phyloP scores from a whole-genome alignment of 306 rosid species.

The Cicer bijugum region DNA sequence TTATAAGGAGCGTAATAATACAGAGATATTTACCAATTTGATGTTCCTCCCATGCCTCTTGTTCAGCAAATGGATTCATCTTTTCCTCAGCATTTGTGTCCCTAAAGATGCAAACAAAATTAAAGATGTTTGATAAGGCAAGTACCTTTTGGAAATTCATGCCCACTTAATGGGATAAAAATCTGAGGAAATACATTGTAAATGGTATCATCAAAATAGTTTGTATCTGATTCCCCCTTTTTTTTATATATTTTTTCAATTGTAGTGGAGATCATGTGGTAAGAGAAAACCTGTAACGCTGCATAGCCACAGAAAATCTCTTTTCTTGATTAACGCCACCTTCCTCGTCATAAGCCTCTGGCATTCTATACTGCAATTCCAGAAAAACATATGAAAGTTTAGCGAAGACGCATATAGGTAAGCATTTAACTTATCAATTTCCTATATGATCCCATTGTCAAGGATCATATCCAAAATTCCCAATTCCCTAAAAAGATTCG shows the following conservation, averaged over 20 bases:
- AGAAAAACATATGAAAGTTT: conserved; percentile 33
- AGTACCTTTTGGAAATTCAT: conserved; percentile 33
- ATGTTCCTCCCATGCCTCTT: conserved; percentile 99
- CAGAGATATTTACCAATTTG: conserved; percentile 67
- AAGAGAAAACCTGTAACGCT: conserved; percentile 45
- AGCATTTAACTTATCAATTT: conserved; percentile 27
- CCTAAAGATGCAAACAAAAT: conserved; percentile 48
- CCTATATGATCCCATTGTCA: conserved; percentile 15
- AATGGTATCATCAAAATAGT: background rate
- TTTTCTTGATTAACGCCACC: conserved; percentile 86
- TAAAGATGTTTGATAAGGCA: conserved; percentile 28
- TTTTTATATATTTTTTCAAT: conserved; percentile 2
- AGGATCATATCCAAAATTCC: conserved; percentile 18
- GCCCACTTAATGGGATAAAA: conserved; percentile 24
- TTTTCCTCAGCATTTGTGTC: conserved; percentile 76
- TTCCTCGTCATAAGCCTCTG: conserved; percentile 90
- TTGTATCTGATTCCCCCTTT: conserved; percentile 13
- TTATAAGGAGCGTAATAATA: conserved; percentile 3
- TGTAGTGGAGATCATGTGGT: conserved; percentile 22
- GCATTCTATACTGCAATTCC: conserved; percentile 85
- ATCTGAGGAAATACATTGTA: conserved; percentile 23
- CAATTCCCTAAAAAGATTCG: background rate
- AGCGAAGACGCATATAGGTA: conserved; percentile 5
- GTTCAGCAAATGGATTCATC: conserved; percentile 91
- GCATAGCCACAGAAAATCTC: conserved; percentile 78